Conservation (phyloP, 2,329 filamentous ascomycete genomes). For the Clarireedia monteithiana region DNA sequence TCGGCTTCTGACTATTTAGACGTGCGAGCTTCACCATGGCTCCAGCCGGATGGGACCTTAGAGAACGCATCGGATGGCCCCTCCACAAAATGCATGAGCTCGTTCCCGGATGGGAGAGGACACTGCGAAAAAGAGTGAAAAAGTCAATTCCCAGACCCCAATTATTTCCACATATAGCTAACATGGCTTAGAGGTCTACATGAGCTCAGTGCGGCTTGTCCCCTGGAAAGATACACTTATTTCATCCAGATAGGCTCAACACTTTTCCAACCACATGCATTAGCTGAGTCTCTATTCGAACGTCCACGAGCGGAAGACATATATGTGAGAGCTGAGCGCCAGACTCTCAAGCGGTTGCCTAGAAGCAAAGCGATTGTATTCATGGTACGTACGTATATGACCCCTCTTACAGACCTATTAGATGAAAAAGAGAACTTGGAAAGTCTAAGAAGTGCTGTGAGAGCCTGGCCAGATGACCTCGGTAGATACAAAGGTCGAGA, state of each 20-base stretch:
- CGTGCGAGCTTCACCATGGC: slow-evolving; percentile 42
- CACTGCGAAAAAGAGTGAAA: neutral
- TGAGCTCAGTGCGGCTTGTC: slow-evolving; percentile 4
- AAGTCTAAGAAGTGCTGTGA: slow-evolving; percentile 62
- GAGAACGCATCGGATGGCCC: slow-evolving; percentile 39
- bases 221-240: slow-evolving; percentile 56
- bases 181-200: neutral
- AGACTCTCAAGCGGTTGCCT: slow-evolving; percentile 52
- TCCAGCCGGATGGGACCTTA: slow-evolving; percentile 41
- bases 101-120: slow-evolving; percentile 40
- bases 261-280: slow-evolving; percentile 28
- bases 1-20: slow-evolving; percentile 32
- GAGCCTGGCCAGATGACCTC: slow-evolving; percentile 74
- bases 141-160: neutral
- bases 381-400: slow-evolving; percentile 53
- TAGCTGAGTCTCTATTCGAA: slow-evolving; percentile 36
- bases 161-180: neutral
- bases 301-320: slow-evolving; percentile 62
- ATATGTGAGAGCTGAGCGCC: slow-evolving; percentile 57
- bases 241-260: slow-evolving; percentile 70
- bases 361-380: slow-evolving; percentile 47
- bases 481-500: slow-evolving; percentile 68
- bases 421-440: slow-evolving; percentile 65
- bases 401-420: slow-evolving; percentile 44
- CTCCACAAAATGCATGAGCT: slow-evolving; percentile 37